Evolutionary conservation across 2,329 filamentous ascomycete genomes (phyloP), one percentile per base, ranked within the genome.

Genomic region (Sordariomycetes sp.): DNA sequence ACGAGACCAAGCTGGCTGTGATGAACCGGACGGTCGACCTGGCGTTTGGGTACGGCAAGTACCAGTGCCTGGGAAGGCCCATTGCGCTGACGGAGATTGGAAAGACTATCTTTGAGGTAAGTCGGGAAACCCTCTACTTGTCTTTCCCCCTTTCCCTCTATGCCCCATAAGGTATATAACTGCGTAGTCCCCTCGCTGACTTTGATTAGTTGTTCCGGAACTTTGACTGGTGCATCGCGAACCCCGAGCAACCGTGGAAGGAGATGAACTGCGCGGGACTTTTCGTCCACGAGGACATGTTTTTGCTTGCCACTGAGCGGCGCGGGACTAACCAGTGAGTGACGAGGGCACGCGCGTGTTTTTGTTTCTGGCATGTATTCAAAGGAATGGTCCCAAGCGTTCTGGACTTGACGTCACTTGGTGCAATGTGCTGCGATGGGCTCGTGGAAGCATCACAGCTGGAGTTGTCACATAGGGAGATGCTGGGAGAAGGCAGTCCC

Each of bases 81-180:
- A 65, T 74, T 20, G 71, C 72, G 1, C 54, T 68, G 10, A 68
- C 74, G 63, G 71, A 74, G 61, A 22, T 73, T 57, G 70, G 71
- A 36, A 69, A 70, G 63, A 54, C 68, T 2, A 64, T 72, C 45
- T 71, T 74, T 24, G 74, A 78, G 67, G 70, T 72, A 53, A 45
- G 39, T 45, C n/a, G 39, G 5, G n/a, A 6, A n/a, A n/a, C n/a
- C n/a, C n/a, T n/a, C n/a, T n/a, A n/a, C n/a, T n/a, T n/a, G n/a
- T n/a, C n/a, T n/a, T n/a, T n/a, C n/a, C n/a, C n/a, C n/a, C 39
- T 17, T 45, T 45, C n/a, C 5, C 39, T 17, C 17, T 17, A 32
- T 4, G 39, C n/a, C 10, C 15, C 12, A 13, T 39, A 24, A 48
- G 2, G 58, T 20, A 17, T 48, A n/a, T 5, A 28, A 34, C 58